Evolutionary conservation across 2,329 filamentous ascomycete genomes (phyloP).

Genomic region (Fusarium pilosicola): DNA sequence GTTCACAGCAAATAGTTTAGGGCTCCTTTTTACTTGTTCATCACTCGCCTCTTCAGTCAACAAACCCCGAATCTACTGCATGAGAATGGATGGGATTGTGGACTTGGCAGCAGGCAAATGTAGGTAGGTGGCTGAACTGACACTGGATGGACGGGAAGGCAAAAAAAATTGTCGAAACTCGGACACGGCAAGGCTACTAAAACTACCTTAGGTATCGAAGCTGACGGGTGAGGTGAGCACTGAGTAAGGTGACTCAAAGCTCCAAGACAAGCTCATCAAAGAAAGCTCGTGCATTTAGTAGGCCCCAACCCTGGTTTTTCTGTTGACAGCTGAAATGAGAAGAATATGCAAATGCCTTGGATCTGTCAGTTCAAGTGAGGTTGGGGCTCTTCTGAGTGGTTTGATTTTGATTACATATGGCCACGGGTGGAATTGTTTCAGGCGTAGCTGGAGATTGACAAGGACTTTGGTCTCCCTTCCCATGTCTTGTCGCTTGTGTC

Average conservation of each 20-base stretch:
- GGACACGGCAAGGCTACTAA: constrained; percentile 19
- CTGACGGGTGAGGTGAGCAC: constrained; percentile 14
- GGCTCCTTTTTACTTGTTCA: constrained; percentile 6
- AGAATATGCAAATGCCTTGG: constrained; percentile 22
- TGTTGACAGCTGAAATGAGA: constrained; percentile 26
- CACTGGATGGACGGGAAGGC: constrained; percentile 14
- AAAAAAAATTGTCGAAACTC: constrained; percentile 17
- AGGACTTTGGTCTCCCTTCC: constrained; percentile 36
- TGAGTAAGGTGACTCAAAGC: constrained; percentile 24
- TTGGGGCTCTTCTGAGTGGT: constrained; percentile 26
- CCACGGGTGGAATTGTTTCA: constrained; percentile 37
- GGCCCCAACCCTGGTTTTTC: not conserved
- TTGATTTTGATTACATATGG: constrained; percentile 34
- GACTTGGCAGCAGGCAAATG: not conserved
- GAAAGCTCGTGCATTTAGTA: constrained; percentile 21
- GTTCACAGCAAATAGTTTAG: not conserved
- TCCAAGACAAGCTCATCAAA: constrained; percentile 10
- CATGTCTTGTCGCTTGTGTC: not conserved
- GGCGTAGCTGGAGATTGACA: constrained; percentile 33
- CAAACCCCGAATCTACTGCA: constrained; percentile 16
- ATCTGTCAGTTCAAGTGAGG: constrained; percentile 12
- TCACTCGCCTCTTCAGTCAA: constrained; percentile 24
- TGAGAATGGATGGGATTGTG: constrained; percentile 20
- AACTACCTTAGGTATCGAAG: not conserved
- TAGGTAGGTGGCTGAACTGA: constrained; percentile 8